Evolutionary conservation across 148 eudicot species (phyloP).

Genomic region (Fagopyrum esculentum): DNA sequence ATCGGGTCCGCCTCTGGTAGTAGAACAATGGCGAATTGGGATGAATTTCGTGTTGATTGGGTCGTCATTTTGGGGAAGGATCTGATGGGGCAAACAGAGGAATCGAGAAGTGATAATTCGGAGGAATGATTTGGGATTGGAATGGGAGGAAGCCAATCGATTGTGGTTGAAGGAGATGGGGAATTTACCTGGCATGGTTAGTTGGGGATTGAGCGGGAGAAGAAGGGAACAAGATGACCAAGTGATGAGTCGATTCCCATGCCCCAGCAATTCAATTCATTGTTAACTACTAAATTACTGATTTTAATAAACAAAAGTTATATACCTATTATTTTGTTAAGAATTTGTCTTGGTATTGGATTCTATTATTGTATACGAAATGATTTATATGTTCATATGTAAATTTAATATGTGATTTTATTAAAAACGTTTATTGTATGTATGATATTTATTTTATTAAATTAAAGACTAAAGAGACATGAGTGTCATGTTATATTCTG

Average conservation of each 20-base stretch:
- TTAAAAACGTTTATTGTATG: too few relatives aligned
- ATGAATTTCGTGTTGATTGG: not conserved
- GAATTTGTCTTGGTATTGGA: too few relatives aligned
- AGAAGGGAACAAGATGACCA: not conserved
- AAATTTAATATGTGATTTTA: too few relatives aligned
- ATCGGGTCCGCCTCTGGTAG: not conserved
- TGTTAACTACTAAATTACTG: too few relatives aligned
- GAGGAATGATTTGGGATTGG: not conserved
- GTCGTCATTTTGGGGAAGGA: not conserved
- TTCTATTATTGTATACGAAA: too few relatives aligned
- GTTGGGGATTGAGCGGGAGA: slow-evolving; percentile 8
- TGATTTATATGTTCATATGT: too few relatives aligned
- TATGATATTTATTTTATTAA: too few relatives aligned
- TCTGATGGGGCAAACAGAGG: slow-evolving; percentile 1
- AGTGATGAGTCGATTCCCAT: not conserved
- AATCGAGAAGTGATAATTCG: not conserved
- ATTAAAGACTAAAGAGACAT: too few relatives aligned
- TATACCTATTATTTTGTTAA: too few relatives aligned
- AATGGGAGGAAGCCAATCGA: not conserved
- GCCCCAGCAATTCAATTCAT: not conserved
- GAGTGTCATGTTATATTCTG: too few relatives aligned
- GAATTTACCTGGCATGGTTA: slow-evolving; percentile 4
- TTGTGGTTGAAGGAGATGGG: slow-evolving; percentile 5
- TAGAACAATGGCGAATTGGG: not conserved
- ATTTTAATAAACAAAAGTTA: too few relatives aligned